Conservation (phyloP, 2,329 filamentous ascomycete species). For the Rhynchosporium graminicola region DNA sequence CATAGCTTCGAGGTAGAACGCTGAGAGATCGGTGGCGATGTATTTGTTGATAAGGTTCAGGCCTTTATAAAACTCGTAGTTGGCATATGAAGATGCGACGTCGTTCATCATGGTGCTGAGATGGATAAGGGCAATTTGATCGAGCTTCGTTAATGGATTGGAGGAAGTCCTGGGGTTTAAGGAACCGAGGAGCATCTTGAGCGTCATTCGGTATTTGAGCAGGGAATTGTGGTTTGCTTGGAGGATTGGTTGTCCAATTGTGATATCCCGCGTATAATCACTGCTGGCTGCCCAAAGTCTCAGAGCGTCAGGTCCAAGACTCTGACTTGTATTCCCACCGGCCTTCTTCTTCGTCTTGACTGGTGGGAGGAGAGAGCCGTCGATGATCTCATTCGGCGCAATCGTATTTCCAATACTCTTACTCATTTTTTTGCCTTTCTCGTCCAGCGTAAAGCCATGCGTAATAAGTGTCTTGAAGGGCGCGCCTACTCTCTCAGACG, state of each 20-base stretch:
- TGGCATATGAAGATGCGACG: constrained; percentile 65
- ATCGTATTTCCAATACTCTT: constrained; percentile 93
- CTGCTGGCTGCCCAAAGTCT: constrained; percentile 89
- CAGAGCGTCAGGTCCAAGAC: constrained; percentile 81
- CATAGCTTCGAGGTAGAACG: constrained; percentile 89
- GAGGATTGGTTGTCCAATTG: constrained; percentile 76
- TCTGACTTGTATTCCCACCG: constrained; percentile 56
- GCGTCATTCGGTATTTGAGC: constrained; percentile 83
- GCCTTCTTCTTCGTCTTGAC: constrained; percentile 52
- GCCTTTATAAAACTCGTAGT: constrained; percentile 81
- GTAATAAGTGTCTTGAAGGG: constrained; percentile 92
- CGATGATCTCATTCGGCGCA: constrained; percentile 78
- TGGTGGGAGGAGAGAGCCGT: constrained; percentile 74
- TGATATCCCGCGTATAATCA: constrained; percentile 87
- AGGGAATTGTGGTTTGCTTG: constrained; percentile 74
- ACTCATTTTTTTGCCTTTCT: constrained; percentile 95
- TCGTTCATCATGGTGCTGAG: constrained; percentile 64
- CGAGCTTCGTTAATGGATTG: constrained; percentile 58
- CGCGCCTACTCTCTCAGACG: constrained; percentile 48
- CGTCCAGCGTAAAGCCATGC: constrained; percentile 91
- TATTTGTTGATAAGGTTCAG: constrained; percentile 75
- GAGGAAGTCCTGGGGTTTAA: constrained; percentile 51
- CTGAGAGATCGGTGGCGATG: constrained; percentile 79
- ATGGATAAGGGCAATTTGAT: constrained; percentile 77
- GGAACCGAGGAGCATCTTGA: constrained; percentile 87